Evolutionary conservation across 192 early-diverging fungal genomes (phyloP).

Genomic region (Coemansia sp.): DNA sequence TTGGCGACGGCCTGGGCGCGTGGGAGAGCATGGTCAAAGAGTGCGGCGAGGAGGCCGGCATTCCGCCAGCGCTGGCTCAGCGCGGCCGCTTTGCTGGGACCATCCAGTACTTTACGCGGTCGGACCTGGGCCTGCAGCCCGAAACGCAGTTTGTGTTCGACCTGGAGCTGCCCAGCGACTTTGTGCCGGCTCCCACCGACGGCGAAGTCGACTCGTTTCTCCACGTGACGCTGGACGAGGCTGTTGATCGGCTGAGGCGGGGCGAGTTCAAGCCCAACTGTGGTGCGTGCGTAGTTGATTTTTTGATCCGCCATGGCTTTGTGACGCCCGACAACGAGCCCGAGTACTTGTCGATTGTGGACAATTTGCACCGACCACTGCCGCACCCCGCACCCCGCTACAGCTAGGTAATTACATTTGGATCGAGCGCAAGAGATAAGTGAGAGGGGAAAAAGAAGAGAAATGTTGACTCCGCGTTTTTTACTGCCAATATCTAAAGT

Average conservation of each 20-base stretch:
- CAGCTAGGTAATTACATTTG: not conserved
- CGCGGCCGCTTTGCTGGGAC: slow-evolving; percentile 59
- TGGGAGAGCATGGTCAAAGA: slow-evolving; percentile 79
- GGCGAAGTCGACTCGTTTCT: slow-evolving; percentile 87
- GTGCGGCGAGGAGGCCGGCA: slow-evolving; percentile 84
- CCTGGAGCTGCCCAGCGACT: slow-evolving; percentile 63
- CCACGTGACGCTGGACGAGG: slow-evolving; percentile 60
- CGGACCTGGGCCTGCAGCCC: slow-evolving; percentile 67
- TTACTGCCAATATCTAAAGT: too few species aligned
- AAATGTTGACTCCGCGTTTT: too few species aligned
- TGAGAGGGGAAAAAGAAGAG: too few species aligned
- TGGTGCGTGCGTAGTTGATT: slow-evolving; percentile 75
- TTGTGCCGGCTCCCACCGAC: slow-evolving; percentile 70
- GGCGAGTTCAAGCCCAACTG: slow-evolving; percentile 86
- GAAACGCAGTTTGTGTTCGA: slow-evolving; percentile 89
- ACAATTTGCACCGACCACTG: slow-evolving; percentile 63
- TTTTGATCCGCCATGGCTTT: slow-evolving; percentile 74
- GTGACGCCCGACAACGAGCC: slow-evolving; percentile 80
- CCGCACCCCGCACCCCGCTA: slow-evolving; percentile 63
- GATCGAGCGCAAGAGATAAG: too few species aligned
- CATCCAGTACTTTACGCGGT: slow-evolving; percentile 69
- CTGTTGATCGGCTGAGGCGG: slow-evolving; percentile 29
- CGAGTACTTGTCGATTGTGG: slow-evolving; percentile 71
- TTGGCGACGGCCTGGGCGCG: slow-evolving; percentile 56
- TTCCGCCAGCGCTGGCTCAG: slow-evolving; percentile 58